Evolutionary conservation across 2,329 filamentous ascomycete species (phyloP).

Genomic region (Pseudogymnoascus sp.): DNA sequence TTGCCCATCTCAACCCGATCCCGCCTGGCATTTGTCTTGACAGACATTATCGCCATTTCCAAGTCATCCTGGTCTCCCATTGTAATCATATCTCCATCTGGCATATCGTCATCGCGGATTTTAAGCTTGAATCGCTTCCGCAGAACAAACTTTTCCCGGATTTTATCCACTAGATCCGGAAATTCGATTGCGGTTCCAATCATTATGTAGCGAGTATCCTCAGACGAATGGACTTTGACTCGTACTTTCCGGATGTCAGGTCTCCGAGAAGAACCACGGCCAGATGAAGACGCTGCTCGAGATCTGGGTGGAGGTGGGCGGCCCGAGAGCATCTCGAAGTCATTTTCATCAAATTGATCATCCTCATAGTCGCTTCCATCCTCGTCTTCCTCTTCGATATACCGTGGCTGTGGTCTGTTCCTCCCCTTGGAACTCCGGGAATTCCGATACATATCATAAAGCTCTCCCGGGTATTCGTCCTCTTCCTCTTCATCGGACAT

Average conservation of each 20-base stretch:
- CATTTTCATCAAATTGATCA: slow-evolving; percentile 63
- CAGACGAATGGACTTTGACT: slow-evolving; percentile 76
- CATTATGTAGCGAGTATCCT: slow-evolving; percentile 91
- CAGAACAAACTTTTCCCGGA: slow-evolving; percentile 81
- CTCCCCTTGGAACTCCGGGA: slow-evolving; percentile 34
- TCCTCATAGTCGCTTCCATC: slow-evolving; percentile 66
- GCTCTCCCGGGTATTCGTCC: slow-evolving; percentile 52
- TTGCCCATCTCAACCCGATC: slow-evolving; percentile 79
- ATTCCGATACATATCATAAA: slow-evolving; percentile 59
- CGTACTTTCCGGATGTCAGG: slow-evolving; percentile 71
- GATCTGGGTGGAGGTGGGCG: slow-evolving; percentile 39
- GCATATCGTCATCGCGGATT: slow-evolving; percentile 70
- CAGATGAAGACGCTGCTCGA: slow-evolving; percentile 32
- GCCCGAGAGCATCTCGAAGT: slow-evolving; percentile 70
- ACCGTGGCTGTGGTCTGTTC: slow-evolving; percentile 47
- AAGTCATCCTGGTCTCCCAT: slow-evolving; percentile 95
- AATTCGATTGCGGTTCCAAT: slow-evolving; percentile 67
- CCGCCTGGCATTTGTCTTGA: slow-evolving; percentile 61
- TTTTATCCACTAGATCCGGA: slow-evolving; percentile 66
- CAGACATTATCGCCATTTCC: slow-evolving; percentile 72
- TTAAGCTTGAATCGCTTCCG: slow-evolving; percentile 78
- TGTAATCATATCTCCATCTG: slow-evolving; percentile 85
- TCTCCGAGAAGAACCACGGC: slow-evolving; percentile 49
- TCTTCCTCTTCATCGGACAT: slow-evolving; percentile 38
- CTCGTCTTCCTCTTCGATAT: slow-evolving; percentile 75